Evolutionary conservation across 2,329 filamentous ascomycete species (phyloP), one percentile per base, ranked within the genome.

Genomic region (Sclerotinia spermophila): DNA sequence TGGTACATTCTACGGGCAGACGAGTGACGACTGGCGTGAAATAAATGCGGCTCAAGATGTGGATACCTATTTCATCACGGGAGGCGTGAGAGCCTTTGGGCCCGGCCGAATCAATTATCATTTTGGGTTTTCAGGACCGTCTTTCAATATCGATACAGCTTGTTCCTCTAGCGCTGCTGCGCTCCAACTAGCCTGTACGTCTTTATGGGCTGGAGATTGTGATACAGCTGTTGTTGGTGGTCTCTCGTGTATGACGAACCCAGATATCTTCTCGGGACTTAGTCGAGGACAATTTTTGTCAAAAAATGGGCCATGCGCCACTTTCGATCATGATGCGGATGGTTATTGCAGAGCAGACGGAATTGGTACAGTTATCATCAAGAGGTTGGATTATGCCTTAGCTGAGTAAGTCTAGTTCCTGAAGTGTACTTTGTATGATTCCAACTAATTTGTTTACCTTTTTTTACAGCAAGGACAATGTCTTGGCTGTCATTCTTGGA

Each of bases 401-500:
- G 81, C 80, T 24, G 68, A 70, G 68, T 70, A 66, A 66, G 68
- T 70, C 30, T 10, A 6, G 35, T 48, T 19, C 40, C 7, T n/a
- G 19, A 48, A 15, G 17, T 19, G 0, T 21, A 7, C 17, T 51
- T 30, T 6, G 19, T 27, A 40, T 40, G 6, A 42, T 42, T 19
- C 6, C n/a, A 64, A 35, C 48, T 70, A 48, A 70, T 38, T 51
- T 27, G 19, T 27, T 10, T 56, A 19, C 19, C 35, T 13, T 24
- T 30, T 24, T 33, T 27, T 15, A 21, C 2, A 86, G 88, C 62
- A 83, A 84, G 2, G 84, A 88, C 72, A 78, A 79, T 4, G 82
- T 88, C 42, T 71, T 83, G 1, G 85, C 80, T 11, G 80, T 84
- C 0, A 91, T 97, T 64, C 83, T 92, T 1, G 92, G 89, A 40